Evolutionary conservation across 2,329 filamentous ascomycete species (phyloP).

Genomic region (Arthroderma sp.): DNA sequence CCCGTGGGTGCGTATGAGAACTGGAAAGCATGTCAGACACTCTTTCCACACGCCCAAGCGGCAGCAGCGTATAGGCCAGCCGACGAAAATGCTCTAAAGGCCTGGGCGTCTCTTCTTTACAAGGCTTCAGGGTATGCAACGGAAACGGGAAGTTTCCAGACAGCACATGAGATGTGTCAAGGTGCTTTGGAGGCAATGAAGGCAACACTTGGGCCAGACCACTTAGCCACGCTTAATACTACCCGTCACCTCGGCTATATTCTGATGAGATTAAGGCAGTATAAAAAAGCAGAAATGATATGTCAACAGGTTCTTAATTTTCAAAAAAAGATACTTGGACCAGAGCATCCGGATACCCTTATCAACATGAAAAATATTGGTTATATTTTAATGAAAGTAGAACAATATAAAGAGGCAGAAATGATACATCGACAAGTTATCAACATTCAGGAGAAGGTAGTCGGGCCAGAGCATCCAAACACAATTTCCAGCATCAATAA

Average conservation of each 20-base stretch:
- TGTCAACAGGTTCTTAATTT: constrained; percentile 1
- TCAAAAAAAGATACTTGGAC: neutral
- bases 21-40: constrained; percentile 13
- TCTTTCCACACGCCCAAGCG: constrained; percentile 17
- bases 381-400: neutral
- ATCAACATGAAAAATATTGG: neutral
- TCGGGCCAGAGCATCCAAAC: constrained; percentile 10
- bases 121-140: constrained; percentile 4
- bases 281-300: constrained; percentile 7
- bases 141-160: neutral
- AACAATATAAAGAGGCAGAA: constrained; percentile 1
- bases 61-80: constrained; percentile 10
- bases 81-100: constrained; percentile 13
- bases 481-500: constrained; percentile 12
- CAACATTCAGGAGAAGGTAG: constrained; percentile 2
- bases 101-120: constrained; percentile 4
- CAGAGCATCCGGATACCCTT: neutral
- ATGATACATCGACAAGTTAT: constrained; percentile 1
- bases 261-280: constrained; percentile 8
- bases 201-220: constrained; percentile 8
- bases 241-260: constrained; percentile 11
- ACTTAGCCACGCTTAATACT: constrained; percentile 11
- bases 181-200: constrained; percentile 2
- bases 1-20: constrained; percentile 15
- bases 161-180: neutral